Percentiles rank a stretch among this genome's conserved stretches.
Conservation (phyloP, 2,329 filamentous ascomycete species). For the Cordyceps cateniannulata region DNA sequence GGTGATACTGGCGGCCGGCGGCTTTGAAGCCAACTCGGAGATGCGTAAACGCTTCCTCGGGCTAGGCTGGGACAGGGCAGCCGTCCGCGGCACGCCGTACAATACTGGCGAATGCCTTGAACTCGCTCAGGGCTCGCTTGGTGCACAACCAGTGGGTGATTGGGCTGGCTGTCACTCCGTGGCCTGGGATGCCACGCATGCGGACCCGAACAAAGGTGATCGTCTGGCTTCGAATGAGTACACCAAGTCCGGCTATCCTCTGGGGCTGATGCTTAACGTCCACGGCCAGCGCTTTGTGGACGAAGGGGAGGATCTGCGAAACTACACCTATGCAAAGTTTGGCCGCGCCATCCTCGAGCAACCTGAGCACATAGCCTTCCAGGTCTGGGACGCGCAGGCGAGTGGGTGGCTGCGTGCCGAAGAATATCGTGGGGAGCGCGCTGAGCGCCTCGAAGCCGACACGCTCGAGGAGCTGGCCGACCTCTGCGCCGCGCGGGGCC, state of each 20-base stretch:
- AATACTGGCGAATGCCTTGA: constrained; percentile 55
- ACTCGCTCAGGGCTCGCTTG: constrained; percentile 43
- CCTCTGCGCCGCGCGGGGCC: constrained; percentile 38
- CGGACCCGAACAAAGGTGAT: constrained; percentile 47
- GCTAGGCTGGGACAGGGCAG: constrained; percentile 55
- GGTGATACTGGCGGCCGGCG: constrained; percentile 53
- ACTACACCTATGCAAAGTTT: constrained; percentile 63
- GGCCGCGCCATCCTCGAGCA: constrained; percentile 56
- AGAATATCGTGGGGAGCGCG: constrained; percentile 55
- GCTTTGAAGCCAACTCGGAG: constrained; percentile 55
- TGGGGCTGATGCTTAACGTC: constrained; percentile 58
- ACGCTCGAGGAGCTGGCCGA: constrained; percentile 50
- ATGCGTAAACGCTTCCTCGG: constrained; percentile 49
- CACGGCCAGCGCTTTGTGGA: constrained; percentile 57
- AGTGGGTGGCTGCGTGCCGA: constrained; percentile 49
- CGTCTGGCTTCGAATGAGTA: constrained; percentile 57
- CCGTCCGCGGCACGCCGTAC: constrained; percentile 56
- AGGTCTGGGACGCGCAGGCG: constrained; percentile 54
- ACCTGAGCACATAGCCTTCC: constrained; percentile 52
- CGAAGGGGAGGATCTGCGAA: constrained; percentile 58
- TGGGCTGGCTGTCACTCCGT: constrained; percentile 61
- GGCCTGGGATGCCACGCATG: constrained; percentile 56
- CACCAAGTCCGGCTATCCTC: constrained; percentile 62
- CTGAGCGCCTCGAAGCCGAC: constrained; percentile 43
- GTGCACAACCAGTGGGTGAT: constrained; percentile 48